Evolutionary conservation across 495 filamentous ascomycete species (phyloP), one percentile per base, ranked within the genome.

Genomic region (Penicillium paxilli): DNA sequence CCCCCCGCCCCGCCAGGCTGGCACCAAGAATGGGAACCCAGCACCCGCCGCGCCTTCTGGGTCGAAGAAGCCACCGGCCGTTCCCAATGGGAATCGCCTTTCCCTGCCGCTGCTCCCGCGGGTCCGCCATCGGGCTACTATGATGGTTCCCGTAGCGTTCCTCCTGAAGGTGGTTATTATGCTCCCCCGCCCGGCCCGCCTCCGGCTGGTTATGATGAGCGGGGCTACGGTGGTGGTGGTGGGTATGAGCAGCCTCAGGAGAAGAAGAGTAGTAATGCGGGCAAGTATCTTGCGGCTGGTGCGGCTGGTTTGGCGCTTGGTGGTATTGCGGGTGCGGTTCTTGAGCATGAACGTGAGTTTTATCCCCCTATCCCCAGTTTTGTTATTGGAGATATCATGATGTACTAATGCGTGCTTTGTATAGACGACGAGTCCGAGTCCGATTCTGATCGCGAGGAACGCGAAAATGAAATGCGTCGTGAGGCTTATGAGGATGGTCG

Each of bases 1-100:
- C 81, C 82, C 8, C 78, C 80, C 16, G 72, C 85, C 20, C 82
- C 84, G 1, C 48, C 65, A 0, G 85, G 83, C 54, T 88, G 86
- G 86, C 60, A 69, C 42, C 77, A 83, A 17, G 75, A 75, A 52
- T 88, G 80, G 78, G 84, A 88, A 49, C 72, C 76, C 35, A 71
- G 68, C 35, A 63, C 70, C 38, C 78, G 83, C 48, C 81, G 81
- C 49, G 87, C 80, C 65, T 84, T 81, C 70, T 88, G 79, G 60
- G 71, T 82, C 37, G 81, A 87, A 51, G 69, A 81, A 35, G 65
- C 78, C 28, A 85, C 80, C 9, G 83, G 83, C 32, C 79, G 80
- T 49, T 72, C 82, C 1, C 81, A 84, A 55, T 89, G 83, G 81
- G 83, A 85, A 53, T 67, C 71, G 0, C 83, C 83, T 4, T 55